Evolutionary conservation across 1,284 basidiomycete species (phyloP).

Genomic region (Naganishia albida): DNA sequence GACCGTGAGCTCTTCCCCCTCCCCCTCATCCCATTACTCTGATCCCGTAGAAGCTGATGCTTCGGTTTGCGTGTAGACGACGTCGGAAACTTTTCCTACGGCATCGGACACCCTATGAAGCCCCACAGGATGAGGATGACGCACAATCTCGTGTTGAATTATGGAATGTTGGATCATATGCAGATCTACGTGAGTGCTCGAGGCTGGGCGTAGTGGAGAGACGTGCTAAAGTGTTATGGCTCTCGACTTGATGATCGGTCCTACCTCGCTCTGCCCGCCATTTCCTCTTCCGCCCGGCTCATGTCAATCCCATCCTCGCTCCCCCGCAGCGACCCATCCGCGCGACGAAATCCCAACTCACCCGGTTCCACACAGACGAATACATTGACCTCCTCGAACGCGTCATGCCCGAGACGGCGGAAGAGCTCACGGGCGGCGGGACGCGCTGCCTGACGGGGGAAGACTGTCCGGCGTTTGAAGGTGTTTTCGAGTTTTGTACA

Average conservation of each 20-base stretch:
- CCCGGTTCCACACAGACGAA: conserved; percentile 95
- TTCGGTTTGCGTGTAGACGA: conserved; percentile 35
- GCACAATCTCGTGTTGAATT: conserved; percentile 86
- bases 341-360: conserved; percentile 79
- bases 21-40: neutral
- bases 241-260: neutral
- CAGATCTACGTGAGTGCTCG: conserved; percentile 70
- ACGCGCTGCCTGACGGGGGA: conserved; percentile 84
- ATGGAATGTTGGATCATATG: conserved; percentile 88
- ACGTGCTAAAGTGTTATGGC: neutral
- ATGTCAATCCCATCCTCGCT: neutral
- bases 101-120: conserved; percentile 89
- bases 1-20: conserved; percentile 39
- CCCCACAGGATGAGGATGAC: conserved; percentile 91
- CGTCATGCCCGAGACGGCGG: conserved; percentile 84
- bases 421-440: conserved; percentile 79
- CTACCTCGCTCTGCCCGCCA: neutral
- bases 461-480: conserved; percentile 95
- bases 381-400: conserved; percentile 87
- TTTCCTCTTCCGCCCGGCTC: too few species aligned
- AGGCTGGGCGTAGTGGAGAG: neutral
- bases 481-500: conserved; percentile 94
- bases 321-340: conserved; percentile 69
- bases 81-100: conserved; percentile 66
- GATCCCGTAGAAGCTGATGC: neutral